Percentiles rank a stretch among this genome's conserved stretches.
phyloP scores from a whole-genome alignment of 148 eudicot genomes.

The Agrostemma githago region DNA sequence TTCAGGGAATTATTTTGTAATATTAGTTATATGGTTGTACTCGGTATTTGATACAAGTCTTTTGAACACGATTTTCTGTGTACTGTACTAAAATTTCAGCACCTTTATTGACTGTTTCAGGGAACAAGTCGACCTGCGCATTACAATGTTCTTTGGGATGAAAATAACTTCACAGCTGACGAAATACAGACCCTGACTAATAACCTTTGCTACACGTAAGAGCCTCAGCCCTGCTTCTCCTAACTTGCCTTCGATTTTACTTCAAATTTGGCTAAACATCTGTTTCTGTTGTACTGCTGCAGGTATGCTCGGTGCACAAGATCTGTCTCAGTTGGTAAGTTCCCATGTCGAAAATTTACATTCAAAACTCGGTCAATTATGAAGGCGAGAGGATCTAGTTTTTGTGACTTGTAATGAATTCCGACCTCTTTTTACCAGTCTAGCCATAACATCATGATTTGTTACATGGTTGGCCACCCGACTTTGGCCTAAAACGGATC shows the following conservation, averaged over 20 bases:
- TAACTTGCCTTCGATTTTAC: not conserved
- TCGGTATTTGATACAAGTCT: not conserved
- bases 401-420: too few species aligned
- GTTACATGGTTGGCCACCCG: too few species aligned
- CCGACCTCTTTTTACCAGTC: too few species aligned
- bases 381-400: too few species aligned
- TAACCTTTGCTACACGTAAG: slow-evolving; percentile 81
- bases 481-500: too few species aligned
- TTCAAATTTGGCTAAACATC: not conserved
- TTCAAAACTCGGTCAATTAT: not conserved
- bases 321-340: slow-evolving; percentile 72
- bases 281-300: slow-evolving; percentile 13
- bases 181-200: slow-evolving; percentile 78
- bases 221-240: not conserved
- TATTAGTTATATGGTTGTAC: not conserved
- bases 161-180: slow-evolving; percentile 68
- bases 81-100: slow-evolving; percentile 7
- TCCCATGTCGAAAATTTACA: not conserved
- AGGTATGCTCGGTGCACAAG: slow-evolving; percentile 88
- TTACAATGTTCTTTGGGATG: slow-evolving; percentile 86
- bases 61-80: not conserved
- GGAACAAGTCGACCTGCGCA: slow-evolving; percentile 88
- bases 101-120: slow-evolving; percentile 26
- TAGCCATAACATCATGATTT: too few species aligned
- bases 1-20: not conserved